These are phyloP conservation scores for Carex pumila DNA, from an alignment of 176 grass and related monocot genomes.

Conservation along the genomic window DNA sequence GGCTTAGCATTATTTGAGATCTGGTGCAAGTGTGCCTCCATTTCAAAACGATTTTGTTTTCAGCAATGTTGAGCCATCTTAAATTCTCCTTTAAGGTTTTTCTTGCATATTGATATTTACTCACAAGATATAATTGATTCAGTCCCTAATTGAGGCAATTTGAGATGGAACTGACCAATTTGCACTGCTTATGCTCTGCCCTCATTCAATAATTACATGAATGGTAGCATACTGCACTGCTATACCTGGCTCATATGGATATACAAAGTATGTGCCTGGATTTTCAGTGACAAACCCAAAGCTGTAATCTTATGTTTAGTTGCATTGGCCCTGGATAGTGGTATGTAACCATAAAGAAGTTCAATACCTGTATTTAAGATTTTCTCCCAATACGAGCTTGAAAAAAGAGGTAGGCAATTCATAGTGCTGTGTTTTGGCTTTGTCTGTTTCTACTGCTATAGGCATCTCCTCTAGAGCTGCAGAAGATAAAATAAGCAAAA, in stretches of 20 bases:
- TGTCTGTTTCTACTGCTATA: slow-evolving; percentile 81
- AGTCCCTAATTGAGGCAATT: not conserved
- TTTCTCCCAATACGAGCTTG: slow-evolving; percentile 68
- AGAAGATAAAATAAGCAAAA: not conserved
- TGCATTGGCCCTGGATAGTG: not conserved
- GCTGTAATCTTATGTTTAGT: not conserved
- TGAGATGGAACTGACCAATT: not conserved
- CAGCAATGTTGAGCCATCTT: not conserved
- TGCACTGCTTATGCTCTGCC: not conserved
- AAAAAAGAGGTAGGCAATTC: slow-evolving; percentile 89
- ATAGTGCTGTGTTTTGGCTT: slow-evolving; percentile 77
- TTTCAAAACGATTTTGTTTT: not conserved
- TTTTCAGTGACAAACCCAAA: not conserved
- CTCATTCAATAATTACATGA: not conserved
- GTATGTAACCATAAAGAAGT: not conserved
- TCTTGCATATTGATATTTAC: not conserved
- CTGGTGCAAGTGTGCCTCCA: not conserved
- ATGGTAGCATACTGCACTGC: not conserved
- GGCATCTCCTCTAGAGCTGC: slow-evolving; percentile 76
- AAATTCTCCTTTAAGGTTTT: not conserved
- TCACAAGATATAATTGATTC: not conserved
- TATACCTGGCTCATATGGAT: not conserved
- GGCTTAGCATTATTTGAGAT: not conserved
- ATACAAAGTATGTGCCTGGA: not conserved
- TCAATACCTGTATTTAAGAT: slow-evolving; percentile 81